Percentiles rank a stretch among this genome's conserved stretches.
phyloP scores from a whole-genome alignment of 2,329 filamentous ascomycete genomes.

The Claviceps africana region DNA sequence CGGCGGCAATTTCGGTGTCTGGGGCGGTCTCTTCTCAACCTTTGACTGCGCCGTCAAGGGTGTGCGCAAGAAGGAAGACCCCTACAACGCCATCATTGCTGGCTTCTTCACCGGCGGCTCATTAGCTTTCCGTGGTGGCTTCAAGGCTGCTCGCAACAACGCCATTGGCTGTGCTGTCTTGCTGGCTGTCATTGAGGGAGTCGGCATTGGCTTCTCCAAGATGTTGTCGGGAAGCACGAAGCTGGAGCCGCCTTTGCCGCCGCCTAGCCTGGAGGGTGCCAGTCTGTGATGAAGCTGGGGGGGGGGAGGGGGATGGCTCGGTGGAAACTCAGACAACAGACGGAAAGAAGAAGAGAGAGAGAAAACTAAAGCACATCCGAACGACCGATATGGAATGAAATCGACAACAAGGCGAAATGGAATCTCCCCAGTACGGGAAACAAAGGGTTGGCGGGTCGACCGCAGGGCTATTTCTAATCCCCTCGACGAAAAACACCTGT shows the following conservation, averaged over 20 bases:
- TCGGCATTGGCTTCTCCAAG: slow-evolving; percentile 88
- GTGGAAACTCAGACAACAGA: background rate
- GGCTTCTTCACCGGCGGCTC: slow-evolving; percentile 94
- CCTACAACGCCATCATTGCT: slow-evolving; percentile 94
- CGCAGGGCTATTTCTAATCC: background rate
- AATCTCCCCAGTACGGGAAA: background rate
- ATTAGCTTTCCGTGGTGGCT: slow-evolving; percentile 80
- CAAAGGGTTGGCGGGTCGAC: background rate
- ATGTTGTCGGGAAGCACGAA: slow-evolving; percentile 85
- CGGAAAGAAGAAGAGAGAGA: background rate
- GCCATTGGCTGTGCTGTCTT: slow-evolving; percentile 93
- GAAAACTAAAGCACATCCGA: background rate
- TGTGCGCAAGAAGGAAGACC: slow-evolving; percentile 88
- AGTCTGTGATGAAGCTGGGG: slow-evolving; percentile 11
- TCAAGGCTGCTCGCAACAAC: slow-evolving; percentile 83
- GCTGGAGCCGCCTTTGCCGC: slow-evolving; percentile 45
- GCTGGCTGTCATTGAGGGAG: slow-evolving; percentile 90
- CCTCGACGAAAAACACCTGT: background rate
- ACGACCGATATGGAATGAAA: background rate
- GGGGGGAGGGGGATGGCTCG: too few relatives aligned
- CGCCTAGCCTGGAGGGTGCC: slow-evolving; percentile 17
- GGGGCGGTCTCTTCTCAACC: slow-evolving; percentile 90
- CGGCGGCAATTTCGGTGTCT: slow-evolving; percentile 95
- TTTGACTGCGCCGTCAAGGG: slow-evolving; percentile 97
- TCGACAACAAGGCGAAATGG: background rate